A percentile compares a stretch with the other conserved stretches of the same genome.
These are phyloP conservation scores for Sherardia arvensis DNA, from an alignment of 257 asterid species.

Conservation along the genomic window DNA sequence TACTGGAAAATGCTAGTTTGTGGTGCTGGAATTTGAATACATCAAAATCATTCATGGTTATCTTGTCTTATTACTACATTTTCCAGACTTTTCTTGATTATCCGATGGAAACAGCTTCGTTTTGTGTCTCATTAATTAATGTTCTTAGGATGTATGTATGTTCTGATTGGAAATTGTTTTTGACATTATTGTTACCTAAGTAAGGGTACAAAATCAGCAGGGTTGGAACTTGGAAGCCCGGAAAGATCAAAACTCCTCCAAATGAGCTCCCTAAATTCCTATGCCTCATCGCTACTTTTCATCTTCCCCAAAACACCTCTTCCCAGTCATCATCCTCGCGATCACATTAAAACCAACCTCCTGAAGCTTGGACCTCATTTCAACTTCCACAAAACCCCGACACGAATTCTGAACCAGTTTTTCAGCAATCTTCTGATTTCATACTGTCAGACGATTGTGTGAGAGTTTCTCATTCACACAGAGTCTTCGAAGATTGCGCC, in stretches of 20 bases:
- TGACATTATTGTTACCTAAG: no score
- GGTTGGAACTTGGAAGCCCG: not conserved
- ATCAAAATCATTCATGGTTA: no score
- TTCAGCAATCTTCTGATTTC: not conserved
- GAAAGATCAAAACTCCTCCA: not conserved
- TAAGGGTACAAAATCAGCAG: not conserved
- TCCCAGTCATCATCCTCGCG: not conserved
- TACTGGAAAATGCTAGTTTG: no score
- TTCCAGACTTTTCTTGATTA: no score
- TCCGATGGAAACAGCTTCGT: no score
- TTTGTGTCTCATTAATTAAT: no score
- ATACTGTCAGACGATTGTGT: slow-evolving; percentile 6
- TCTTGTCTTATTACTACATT: no score
- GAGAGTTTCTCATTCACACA: not conserved
- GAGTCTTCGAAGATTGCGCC: not conserved
- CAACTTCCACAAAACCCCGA: not conserved
- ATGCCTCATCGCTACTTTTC: not conserved
- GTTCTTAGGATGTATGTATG: no score
- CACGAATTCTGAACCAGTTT: not conserved
- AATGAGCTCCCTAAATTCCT: not conserved
- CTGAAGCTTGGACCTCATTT: not conserved
- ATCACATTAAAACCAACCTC: not conserved
- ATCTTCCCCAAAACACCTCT: not conserved
- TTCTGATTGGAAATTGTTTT: no score
- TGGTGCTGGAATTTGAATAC: no score